A percentile compares a stretch with the other conserved stretches of the same genome.
Evolutionary conservation across 192 early-diverging fungal species (phyloP).

Genomic region (Umbelopsis sp.): DNA sequence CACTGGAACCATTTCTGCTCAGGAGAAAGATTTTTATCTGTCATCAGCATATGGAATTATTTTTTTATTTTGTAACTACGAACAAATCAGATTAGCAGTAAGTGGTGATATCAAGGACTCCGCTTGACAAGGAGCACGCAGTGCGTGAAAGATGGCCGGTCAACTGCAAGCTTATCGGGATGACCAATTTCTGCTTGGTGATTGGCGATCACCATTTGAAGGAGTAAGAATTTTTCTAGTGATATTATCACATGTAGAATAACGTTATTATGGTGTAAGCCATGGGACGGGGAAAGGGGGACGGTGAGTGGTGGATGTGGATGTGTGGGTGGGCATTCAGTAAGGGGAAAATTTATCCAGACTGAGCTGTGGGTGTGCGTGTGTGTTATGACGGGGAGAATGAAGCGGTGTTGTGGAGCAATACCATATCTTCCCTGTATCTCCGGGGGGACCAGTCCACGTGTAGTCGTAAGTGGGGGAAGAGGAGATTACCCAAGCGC

Average conservation of each 20-base stretch:
- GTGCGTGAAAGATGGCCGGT: neutral
- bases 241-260: neutral
- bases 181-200: neutral
- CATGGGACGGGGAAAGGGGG: neutral
- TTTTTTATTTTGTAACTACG: neutral
- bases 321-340: neutral
- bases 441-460: conserved; percentile 11
- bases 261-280: neutral
- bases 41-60: no score
- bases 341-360: neutral
- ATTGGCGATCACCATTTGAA: neutral
- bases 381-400: neutral
- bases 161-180: neutral
- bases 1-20: no score
- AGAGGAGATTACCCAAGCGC: neutral
- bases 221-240: no score
- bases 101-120: neutral
- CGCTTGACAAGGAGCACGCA: conserved; percentile 4
- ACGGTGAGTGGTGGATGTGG: neutral
- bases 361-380: no score
- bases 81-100: neutral
- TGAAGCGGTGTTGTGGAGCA: neutral
- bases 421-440: conserved; percentile 12
- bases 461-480: neutral
- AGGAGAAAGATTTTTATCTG: neutral